phyloP scores from a whole-genome alignment of 1,284 basidiomycete species.

The Pisolithus thermaeus region DNA sequence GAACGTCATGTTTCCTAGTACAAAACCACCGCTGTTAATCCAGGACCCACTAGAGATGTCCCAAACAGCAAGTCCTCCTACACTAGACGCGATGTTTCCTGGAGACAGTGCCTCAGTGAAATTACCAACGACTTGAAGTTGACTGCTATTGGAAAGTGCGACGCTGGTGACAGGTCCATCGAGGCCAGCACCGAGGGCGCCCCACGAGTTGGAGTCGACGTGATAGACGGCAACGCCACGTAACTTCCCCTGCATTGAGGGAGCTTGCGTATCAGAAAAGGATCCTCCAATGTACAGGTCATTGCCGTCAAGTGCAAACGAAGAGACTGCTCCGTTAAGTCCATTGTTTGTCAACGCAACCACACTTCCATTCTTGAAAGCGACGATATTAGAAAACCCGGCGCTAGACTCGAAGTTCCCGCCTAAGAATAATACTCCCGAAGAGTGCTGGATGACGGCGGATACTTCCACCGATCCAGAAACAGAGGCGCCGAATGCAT shows the following conservation, averaged over 20 bases:
- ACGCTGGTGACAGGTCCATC: conserved; percentile 70
- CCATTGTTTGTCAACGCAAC: conserved; percentile 54
- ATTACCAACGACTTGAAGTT: conserved; percentile 68
- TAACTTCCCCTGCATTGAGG: conserved; percentile 49
- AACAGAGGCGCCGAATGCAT: conserved; percentile 43
- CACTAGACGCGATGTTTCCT: conserved; percentile 33
- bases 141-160: conserved; percentile 38
- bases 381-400: conserved; percentile 69
- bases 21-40: conserved; percentile 68
- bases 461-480: conserved; percentile 37
- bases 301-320: conserved; percentile 54
- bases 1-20: conserved; percentile 71
- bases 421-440: conserved; percentile 66
- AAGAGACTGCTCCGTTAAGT: conserved; percentile 71
- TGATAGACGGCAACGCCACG: conserved; percentile 75
- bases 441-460: conserved; percentile 59
- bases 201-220: conserved; percentile 63
- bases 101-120: conserved; percentile 56
- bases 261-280: conserved; percentile 66
- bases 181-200: conserved; percentile 67
- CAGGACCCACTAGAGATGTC: conserved; percentile 59
- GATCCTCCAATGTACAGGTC: conserved; percentile 80
- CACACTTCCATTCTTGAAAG: conserved; percentile 59
- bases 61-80: conserved; percentile 76
- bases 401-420: conserved; percentile 70